Evolutionary conservation across 73 alveolate genomes (phyloP), one percentile per base, ranked within the genome.

Genomic region (Symbiodinium pilosum): DNA sequence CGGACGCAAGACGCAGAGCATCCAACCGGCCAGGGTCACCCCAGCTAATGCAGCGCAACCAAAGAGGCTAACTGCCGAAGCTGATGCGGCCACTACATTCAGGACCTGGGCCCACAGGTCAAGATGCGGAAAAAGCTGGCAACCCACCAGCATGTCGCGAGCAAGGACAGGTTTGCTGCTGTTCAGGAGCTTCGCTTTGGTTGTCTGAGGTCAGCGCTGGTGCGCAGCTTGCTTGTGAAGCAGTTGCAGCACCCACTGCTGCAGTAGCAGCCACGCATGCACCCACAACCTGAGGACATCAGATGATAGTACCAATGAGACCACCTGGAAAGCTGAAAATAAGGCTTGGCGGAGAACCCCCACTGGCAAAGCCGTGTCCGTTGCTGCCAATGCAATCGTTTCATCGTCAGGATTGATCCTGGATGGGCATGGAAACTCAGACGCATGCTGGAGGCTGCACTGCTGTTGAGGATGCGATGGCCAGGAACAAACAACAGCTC

Each of bases 1-100:
- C 59, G 14, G 6, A 14, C 59, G 59, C 59, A 14, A 6, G 14
- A 47, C 14, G 59, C 59, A 9, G 14, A 9, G 59, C 6, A 47
- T 14, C 6, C 6, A 9, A 6, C 21, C 6, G 3, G 73, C 73
- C 14, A 16, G 32, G 73, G 5, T 26, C 32, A 56, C 94, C 68
- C 94, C 94, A 14, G 69, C 69, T 68, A 87, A 51, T 18, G 94
- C 94, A 11, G 94, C 94, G 68, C 94, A 87, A 0, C 94, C 94
- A 28, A 71, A 38, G 9, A 87, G 69, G 41, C 94, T 85, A 20
- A 87, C 94, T 28, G 94, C 94, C 4, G 94, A 87, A 3, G 94
- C 94, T 32, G 94, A 87, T 52, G 47, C 94, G n/a, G 94, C 94
- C 43, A 87, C 94, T 6, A 85, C 69, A 43, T 87, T 54, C 81